Conservation (phyloP, 2,329 filamentous ascomycete species). For the Talaromyces piceae region DNA sequence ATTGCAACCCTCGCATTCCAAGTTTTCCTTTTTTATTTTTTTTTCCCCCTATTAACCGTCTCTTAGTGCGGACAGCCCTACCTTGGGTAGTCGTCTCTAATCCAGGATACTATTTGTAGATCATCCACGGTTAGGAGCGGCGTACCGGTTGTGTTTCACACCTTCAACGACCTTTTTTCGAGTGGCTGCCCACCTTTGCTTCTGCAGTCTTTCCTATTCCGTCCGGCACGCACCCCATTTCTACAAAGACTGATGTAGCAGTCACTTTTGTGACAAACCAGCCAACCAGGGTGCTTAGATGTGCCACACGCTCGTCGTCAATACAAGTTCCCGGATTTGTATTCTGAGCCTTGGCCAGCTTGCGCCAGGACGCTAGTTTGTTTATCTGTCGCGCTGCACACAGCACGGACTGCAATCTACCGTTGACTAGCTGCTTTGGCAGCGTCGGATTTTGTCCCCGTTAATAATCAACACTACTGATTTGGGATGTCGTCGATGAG, state of each 20-base stretch:
- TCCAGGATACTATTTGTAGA: neutral
- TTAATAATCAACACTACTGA: neutral
- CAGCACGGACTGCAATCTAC: neutral
- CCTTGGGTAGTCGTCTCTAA: neutral
- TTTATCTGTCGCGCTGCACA: too few species aligned
- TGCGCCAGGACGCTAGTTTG: neutral
- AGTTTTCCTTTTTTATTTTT: too few species aligned
- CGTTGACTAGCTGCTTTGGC: neutral
- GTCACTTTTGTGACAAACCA: neutral
- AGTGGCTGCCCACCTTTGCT: neutral
- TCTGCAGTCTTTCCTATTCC: neutral
- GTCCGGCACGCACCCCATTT: neutral
- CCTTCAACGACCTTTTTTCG: neutral
- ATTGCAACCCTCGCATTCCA: conserved; percentile 11
- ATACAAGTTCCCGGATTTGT: neutral
- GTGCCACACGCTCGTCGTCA: neutral
- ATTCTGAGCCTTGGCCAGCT: neutral
- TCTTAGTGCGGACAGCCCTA: conserved; percentile 1
- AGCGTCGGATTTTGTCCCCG: neutral
- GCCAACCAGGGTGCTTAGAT: neutral
- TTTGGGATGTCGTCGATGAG: too few species aligned
- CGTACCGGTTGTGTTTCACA: neutral
- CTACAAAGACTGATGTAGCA: neutral
- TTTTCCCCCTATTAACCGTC: neutral
- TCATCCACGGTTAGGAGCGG: neutral